Evolutionary conservation across 2,329 filamentous ascomycete species (phyloP).

Genomic region (Chrysoporthe cubensis): DNA sequence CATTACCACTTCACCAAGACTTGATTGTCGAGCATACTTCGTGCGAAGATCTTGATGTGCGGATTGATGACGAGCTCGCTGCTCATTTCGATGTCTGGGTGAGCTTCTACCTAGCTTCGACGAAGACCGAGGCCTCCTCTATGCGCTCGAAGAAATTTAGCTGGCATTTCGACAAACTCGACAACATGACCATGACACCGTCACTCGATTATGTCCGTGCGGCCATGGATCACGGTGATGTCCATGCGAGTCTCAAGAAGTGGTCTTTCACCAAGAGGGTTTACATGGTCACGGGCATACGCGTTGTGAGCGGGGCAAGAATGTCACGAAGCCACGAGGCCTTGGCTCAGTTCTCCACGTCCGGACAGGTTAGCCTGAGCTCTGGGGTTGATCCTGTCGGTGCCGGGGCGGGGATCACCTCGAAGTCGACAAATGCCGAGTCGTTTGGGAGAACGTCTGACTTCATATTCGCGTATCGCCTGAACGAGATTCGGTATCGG

Average conservation of each 20-base stretch:
- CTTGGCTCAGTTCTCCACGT: background rate
- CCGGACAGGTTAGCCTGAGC: background rate
- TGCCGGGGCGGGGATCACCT: background rate
- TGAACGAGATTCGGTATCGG: slow-evolving; percentile 1
- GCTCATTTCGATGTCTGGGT: background rate
- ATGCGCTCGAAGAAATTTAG: background rate
- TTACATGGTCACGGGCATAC: background rate
- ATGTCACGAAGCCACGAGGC: background rate
- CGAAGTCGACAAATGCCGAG: background rate
- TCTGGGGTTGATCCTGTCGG: background rate
- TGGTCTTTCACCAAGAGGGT: background rate
- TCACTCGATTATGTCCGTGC: background rate
- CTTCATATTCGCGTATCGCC: background rate
- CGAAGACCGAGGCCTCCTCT: background rate
- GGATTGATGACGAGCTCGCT: background rate
- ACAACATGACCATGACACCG: background rate
- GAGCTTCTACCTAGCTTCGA: background rate
- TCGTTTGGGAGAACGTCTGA: background rate
- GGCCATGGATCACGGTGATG: background rate
- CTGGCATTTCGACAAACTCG: slow-evolving; percentile 1
- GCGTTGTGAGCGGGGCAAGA: background rate
- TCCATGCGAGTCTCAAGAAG: background rate
- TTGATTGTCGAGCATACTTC: background rate
- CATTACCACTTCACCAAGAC: background rate
- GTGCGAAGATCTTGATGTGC: background rate